Base-by-base conservation (phyloP, 768 basidiomycete species). In the Boletus sensibilis region DNA sequence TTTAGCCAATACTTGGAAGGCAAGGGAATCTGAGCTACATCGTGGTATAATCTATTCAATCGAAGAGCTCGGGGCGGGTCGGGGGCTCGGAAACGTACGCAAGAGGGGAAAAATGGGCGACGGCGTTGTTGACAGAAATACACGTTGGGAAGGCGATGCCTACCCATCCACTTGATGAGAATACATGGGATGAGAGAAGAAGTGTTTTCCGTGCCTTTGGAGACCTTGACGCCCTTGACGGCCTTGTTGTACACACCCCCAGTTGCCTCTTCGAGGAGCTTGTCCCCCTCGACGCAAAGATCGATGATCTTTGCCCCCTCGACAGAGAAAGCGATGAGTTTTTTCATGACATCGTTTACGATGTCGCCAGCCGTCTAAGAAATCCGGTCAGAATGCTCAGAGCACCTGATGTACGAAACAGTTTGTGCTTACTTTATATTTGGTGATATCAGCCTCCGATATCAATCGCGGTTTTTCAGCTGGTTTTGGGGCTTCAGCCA, bases 61-160 rank as follows among this genome's bases (percentile, higher is more conserved):
- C 49, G 29, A 53, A 34, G 37, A 5, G 42, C 18, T 46, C 49
- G 11, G n/a, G 33, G 27, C 16, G 13, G 16, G 34, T 11, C 9
- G 4, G 31, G 54, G 45, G 40, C 21, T 20, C n/a, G 29, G 20
- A 29, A 34, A 83, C 93, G 66, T 78, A 94, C 80, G 86, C 86
- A 53, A 98, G 84, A n/a, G 97, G 97, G 12, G 95, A 95, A 79
- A 94, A 97, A 76, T 98, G 92, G 41, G 93, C 87, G 58, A 98
- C 94, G 64, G 86, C 81, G 75, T 97, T 95, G 85, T 98, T 98
- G 63, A 98, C 86, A 25, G 94, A 95, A 64, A 99, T 76, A 64
- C 81, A 85, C 18, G 97, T 98, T 18, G 97, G 97, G 81, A 98
- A 98, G 2, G 94, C 93, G 69, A 96, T 79, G 53, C 93, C 93